These are phyloP conservation scores for Phaeodactylum tricornutum DNA, from an alignment of 108 stramenopile species.

Conservation along the genomic window DNA sequence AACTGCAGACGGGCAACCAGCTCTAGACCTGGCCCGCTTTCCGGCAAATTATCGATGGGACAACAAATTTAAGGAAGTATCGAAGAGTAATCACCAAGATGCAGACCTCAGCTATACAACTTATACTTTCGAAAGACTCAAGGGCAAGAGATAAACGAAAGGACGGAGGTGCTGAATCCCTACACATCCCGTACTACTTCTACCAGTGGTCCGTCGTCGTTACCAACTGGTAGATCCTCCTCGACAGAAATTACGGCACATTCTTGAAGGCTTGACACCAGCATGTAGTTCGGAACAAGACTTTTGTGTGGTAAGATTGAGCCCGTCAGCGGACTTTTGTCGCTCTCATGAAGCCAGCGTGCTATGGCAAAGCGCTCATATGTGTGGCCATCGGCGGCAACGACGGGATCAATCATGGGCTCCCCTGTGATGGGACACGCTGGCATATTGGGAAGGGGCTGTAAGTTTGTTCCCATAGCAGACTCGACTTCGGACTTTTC, in stretches of 20 bases:
- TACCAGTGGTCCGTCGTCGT: no score
- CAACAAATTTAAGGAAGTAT: conserved; percentile 15
- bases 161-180: no score
- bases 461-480: not conserved
- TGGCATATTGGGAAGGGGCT: conserved; percentile 73
- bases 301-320: conserved; percentile 50
- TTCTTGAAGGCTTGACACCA: conserved; percentile 50
- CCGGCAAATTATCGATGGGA: conserved; percentile 20
- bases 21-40: conserved; percentile 1
- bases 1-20: not conserved
- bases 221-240: no score
- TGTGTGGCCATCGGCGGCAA: conserved; percentile 82
- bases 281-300: conserved; percentile 75
- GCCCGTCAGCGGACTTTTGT: conserved; percentile 76
- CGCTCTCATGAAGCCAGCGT: conserved; percentile 73
- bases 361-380: conserved; percentile 87
- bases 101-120: no score
- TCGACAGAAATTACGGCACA: no score
- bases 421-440: conserved; percentile 85
- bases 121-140: no score
- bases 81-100: no score
- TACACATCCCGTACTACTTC: no score
- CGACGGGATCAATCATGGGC: conserved; percentile 92
- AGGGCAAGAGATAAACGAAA: no score
- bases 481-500: not conserved